Base-by-base conservation (phyloP, 108 stramenopile species). In the Schizochytrium sp. region DNA sequence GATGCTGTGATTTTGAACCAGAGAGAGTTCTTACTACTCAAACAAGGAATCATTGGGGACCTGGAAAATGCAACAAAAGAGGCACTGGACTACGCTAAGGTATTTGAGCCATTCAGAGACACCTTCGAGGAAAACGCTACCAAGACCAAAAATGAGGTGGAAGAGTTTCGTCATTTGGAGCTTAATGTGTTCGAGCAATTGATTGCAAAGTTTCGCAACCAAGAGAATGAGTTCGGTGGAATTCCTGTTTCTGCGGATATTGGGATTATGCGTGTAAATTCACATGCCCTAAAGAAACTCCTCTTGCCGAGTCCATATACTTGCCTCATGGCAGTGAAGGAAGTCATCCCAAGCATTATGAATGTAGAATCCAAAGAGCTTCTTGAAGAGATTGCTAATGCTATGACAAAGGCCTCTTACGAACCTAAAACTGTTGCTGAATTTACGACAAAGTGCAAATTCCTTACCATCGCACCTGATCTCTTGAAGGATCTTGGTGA, bases 221-320 rank as follows among this genome's bases (percentile, higher is more conserved):
- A 94, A 91, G 72, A 50, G 1, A 88, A 88, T 46, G 88, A 89
- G 12, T 94, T 95, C 88, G 50, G 61, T 49, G 72, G 87, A 38
- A 92, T 94, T 38, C 94, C 94, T 1, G 46, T 58, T 46, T 19
- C 45, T 41, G 93, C 93, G 12, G 92, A 93, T 61, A 92, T 94
- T 40, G 93, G 93, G 19, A 93, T 95, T 12, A 61, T 94, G 60
- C 91, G 89, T n/a, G 92, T 95, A 49, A 92, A 95, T 72, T 91
- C 91, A 40, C 50, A 45, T 28, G 64, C 69, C 0, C 89, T 95
- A 58, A 92, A 94, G 46, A 38, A 50, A 12, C 13, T 57, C 5
- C 91, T 95, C n/a, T 87, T 94, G 89, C 94, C 94, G 2, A 92
- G 91, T 5, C 94, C 94, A 8, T 8, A 92, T 42, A 61, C 46